Percentiles rank a stretch among this genome's conserved stretches.
Conservation (phyloP, 805 yeast genomes). For the Yarrowia hollandica region DNA sequence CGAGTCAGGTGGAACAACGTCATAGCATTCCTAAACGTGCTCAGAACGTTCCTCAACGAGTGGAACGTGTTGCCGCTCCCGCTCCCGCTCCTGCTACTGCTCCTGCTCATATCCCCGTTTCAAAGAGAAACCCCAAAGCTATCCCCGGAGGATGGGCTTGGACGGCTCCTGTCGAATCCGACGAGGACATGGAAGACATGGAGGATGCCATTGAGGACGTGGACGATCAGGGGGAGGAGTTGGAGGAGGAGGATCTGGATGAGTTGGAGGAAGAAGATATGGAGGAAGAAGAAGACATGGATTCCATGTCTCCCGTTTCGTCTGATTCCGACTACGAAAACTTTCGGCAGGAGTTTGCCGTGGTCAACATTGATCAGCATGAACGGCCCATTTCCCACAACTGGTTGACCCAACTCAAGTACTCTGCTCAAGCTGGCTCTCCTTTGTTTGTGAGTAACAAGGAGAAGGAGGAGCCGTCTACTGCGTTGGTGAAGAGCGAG, state of each 20-base stretch:
- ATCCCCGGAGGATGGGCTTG: conserved; percentile 19
- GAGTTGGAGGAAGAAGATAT: background rate
- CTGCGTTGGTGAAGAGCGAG: too few relatives aligned
- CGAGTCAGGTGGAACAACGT: too few relatives aligned
- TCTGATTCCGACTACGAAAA: background rate
- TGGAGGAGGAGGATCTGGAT: background rate
- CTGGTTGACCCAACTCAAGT: conserved; percentile 24
- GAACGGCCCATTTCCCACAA: conserved; percentile 1
- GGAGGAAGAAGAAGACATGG: background rate
- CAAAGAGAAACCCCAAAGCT: background rate
- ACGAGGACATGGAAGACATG: background rate
- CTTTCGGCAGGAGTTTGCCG: conserved; percentile 20
- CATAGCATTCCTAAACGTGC: too few relatives aligned
- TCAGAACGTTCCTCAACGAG: too few relatives aligned
- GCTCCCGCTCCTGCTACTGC: background rate
- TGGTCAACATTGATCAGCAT: conserved; percentile 11
- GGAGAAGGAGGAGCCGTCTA: background rate
- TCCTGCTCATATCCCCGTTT: background rate
- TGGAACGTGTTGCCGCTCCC: background rate
- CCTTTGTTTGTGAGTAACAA: background rate
- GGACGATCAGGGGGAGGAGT: too few relatives aligned
- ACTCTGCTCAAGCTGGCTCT: conserved; percentile 3
- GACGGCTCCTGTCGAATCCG: background rate
- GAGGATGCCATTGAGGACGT: background rate
- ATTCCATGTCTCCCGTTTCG: background rate